Conservation (phyloP, 2,329 filamentous ascomycete genomes). For the Volutella citrinella region DNA sequence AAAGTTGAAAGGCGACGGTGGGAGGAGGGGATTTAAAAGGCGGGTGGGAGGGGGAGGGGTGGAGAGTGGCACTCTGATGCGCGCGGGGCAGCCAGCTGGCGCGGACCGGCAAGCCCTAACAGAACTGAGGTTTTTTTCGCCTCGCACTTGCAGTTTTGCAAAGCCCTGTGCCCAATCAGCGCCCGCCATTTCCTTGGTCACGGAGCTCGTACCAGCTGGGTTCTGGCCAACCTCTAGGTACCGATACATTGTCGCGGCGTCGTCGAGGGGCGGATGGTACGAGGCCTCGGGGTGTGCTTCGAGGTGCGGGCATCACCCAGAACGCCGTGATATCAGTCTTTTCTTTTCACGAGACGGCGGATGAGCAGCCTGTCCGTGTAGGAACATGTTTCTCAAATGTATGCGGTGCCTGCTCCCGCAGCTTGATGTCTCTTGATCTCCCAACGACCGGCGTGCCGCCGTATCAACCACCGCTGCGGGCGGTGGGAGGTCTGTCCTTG, state of each 20-base stretch:
- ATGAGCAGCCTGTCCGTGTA: no score
- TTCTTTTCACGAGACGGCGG: constrained; percentile 1
- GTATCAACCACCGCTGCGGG: no score
- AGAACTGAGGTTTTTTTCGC: constrained; percentile 26
- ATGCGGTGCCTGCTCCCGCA: no score
- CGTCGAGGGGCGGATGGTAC: constrained; percentile 23
- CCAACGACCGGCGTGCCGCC: no score
- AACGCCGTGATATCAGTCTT: constrained; percentile 6
- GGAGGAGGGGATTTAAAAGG: constrained; percentile 40
- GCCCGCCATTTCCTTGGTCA: not conserved
- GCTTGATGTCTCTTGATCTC: no score
- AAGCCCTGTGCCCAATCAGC: constrained; percentile 14
- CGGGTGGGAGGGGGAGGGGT: constrained; percentile 25
- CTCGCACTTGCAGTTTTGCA: constrained; percentile 14
- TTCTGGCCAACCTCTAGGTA: no score
- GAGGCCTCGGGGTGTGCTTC: constrained; percentile 8
- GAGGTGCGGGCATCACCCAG: constrained; percentile 10
- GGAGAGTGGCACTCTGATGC: constrained; percentile 23
- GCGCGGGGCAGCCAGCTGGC: constrained; percentile 34
- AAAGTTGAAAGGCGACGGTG: constrained; percentile 33
- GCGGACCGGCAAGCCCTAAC: constrained; percentile 32
- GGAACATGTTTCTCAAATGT: no score
- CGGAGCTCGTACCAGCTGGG: constrained; percentile 9
- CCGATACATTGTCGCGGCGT: no score
- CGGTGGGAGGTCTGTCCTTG: no score